Percentiles rank a stretch among this genome's conserved stretches.
These are phyloP conservation scores for Sistotremastrum suecicum DNA, from an alignment of 768 basidiomycete genomes.

Conservation along the genomic window DNA sequence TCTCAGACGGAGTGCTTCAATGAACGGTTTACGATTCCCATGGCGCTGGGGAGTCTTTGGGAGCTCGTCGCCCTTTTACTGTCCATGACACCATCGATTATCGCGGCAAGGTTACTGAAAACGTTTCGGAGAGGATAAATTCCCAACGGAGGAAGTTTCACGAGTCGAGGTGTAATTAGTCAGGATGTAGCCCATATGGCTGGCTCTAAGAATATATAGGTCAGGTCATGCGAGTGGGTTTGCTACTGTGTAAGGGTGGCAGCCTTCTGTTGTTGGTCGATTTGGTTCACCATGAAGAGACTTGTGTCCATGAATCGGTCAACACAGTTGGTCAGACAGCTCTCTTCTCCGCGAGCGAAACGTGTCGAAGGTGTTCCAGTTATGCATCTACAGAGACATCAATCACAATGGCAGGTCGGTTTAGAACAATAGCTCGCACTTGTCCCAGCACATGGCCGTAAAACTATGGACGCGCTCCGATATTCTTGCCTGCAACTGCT, in stretches of 20 bases:
- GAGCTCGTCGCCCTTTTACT: conserved; percentile 58
- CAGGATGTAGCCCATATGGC: too few relatives aligned
- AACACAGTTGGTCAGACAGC: conserved; percentile 80
- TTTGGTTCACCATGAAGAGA: conserved; percentile 62
- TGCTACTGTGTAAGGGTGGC: background rate
- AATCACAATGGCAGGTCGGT: background rate
- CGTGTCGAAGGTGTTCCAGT: conserved; percentile 62
- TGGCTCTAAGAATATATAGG: too few relatives aligned
- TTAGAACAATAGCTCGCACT: conserved; percentile 35
- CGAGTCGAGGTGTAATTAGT: too few relatives aligned
- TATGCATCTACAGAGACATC: conserved; percentile 44
- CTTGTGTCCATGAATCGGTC: conserved; percentile 84
- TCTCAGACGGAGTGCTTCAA: conserved; percentile 5
- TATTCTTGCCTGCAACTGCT: conserved; percentile 65
- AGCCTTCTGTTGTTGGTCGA: conserved; percentile 29
- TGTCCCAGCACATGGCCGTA: conserved; percentile 85
- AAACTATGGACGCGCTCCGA: conserved; percentile 61
- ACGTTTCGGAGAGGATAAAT: background rate
- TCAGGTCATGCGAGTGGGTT: background rate
- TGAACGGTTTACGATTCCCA: conserved; percentile 36
- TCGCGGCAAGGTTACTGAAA: background rate
- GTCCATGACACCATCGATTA: conserved; percentile 47
- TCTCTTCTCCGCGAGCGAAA: conserved; percentile 68
- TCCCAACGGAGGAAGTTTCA: background rate
- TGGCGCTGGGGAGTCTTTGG: conserved; percentile 35